phyloP scores from a whole-genome alignment of 2,329 filamentous ascomycete species.

The Fusarium sacchari region DNA sequence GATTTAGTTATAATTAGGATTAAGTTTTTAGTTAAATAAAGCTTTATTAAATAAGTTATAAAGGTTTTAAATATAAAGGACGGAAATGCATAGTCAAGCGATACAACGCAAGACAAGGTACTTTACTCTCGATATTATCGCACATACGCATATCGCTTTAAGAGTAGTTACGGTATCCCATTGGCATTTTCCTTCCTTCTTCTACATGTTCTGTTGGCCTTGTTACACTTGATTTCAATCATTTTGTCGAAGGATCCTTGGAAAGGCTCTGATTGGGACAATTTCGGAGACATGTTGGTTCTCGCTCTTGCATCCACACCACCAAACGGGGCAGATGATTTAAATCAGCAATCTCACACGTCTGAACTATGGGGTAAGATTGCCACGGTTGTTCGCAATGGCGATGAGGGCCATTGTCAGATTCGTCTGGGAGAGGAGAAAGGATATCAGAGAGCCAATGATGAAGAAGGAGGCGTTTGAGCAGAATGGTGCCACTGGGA shows the following conservation, averaged over 20 bases:
- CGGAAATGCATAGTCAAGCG: too few relatives aligned
- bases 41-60: too few relatives aligned
- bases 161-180: accelerated
- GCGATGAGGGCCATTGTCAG: accelerated
- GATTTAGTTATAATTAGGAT: too few relatives aligned
- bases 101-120: neutral
- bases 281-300: neutral
- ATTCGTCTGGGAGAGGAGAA: neutral
- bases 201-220: accelerated
- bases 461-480: neutral
- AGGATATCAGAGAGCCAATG: neutral
- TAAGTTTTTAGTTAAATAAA: too few relatives aligned
- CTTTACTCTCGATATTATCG: neutral
- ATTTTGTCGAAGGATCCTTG: accelerated
- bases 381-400: accelerated
- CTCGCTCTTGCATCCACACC: neutral
- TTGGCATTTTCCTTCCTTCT: neutral
- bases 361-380: neutral
- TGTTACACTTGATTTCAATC: accelerated
- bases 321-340: accelerated
- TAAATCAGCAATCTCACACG: accelerated
- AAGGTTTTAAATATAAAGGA: too few relatives aligned
- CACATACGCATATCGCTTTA: neutral
- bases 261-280: neutral
- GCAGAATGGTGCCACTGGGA: too few relatives aligned